Conservation (phyloP, 352 stramenopile genomes). For the Phytophthora pistaciae region DNA sequence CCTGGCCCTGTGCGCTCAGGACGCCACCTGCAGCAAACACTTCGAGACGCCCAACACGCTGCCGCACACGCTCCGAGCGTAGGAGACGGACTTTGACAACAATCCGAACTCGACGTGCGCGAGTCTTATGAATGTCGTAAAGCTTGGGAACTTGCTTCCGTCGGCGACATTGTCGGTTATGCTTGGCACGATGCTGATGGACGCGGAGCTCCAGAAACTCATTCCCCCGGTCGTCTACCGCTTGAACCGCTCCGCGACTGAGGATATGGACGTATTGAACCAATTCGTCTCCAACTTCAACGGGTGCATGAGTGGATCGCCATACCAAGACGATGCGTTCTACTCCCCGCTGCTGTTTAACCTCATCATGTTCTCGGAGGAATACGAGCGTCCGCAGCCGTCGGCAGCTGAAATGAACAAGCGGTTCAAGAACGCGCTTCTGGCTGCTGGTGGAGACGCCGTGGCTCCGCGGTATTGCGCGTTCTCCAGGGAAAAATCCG, state of each 20-base stretch:
- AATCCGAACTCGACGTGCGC: no score
- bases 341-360: background rate
- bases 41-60: conserved; percentile 9
- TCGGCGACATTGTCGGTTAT: no score
- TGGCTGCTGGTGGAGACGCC: background rate
- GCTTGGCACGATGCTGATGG: background rate
- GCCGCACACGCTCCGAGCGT: conserved; percentile 7
- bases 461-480: background rate
- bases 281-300: background rate
- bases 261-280: background rate
- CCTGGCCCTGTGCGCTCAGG: conserved; percentile 27
- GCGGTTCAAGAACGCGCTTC: background rate
- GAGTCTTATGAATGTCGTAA: no score
- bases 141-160: no score
- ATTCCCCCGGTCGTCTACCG: background rate
- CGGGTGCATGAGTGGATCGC: background rate
- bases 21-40: conserved; percentile 22
- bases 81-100: conserved; percentile 22
- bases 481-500: background rate
- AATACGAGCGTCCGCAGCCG: background rate
- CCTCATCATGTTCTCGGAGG: background rate
- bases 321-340: background rate
- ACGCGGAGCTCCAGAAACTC: background rate
- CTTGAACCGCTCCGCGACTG: background rate
- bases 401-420: background rate